Evolutionary conservation across 345 rosid species (phyloP).

Genomic region (Kernera saxatilis): DNA sequence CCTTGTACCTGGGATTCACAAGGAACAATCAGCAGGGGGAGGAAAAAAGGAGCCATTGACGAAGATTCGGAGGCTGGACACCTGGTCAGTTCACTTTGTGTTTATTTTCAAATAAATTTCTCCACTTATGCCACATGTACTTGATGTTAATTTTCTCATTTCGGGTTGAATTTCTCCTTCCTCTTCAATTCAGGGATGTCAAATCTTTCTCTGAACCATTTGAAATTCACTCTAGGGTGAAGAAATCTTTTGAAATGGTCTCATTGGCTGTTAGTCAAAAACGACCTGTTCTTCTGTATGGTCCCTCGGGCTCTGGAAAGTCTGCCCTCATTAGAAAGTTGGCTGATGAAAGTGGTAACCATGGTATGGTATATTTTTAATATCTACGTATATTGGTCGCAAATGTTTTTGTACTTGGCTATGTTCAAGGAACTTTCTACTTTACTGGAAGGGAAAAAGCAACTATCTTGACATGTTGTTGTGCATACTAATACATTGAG

Average conservation of each 20-base stretch:
- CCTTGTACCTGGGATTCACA: slow-evolving; percentile 35
- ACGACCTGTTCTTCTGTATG: slow-evolving; percentile 93
- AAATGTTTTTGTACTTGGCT: slow-evolving; percentile 1
- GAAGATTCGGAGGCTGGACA: slow-evolving; percentile 39
- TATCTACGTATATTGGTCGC: not conserved
- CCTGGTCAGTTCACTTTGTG: slow-evolving; percentile 37
- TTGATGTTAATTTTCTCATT: slow-evolving; percentile 1
- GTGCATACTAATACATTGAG: not conserved
- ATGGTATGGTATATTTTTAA: slow-evolving; percentile 45
- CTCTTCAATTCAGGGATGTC: slow-evolving; percentile 49
- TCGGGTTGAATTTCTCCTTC: slow-evolving; percentile 4
- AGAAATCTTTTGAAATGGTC: slow-evolving; percentile 74
- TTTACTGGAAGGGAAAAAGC: not conserved
- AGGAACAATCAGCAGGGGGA: slow-evolving; percentile 24
- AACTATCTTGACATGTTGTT: slow-evolving; percentile 1
- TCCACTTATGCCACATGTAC: not conserved
- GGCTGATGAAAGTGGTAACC: slow-evolving; percentile 60
- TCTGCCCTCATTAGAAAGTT: slow-evolving; percentile 78
- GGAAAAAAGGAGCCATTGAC: slow-evolving; percentile 40
- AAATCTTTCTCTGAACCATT: slow-evolving; percentile 44
- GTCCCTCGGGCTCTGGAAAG: slow-evolving; percentile 90
- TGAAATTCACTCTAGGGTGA: slow-evolving; percentile 52
- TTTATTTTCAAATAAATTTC: slow-evolving; percentile 10
- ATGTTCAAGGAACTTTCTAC: not conserved
- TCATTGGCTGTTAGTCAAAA: slow-evolving; percentile 74